Conservation (phyloP, 1,284 basidiomycete genomes). For the Ceratobasidium sp. region DNA sequence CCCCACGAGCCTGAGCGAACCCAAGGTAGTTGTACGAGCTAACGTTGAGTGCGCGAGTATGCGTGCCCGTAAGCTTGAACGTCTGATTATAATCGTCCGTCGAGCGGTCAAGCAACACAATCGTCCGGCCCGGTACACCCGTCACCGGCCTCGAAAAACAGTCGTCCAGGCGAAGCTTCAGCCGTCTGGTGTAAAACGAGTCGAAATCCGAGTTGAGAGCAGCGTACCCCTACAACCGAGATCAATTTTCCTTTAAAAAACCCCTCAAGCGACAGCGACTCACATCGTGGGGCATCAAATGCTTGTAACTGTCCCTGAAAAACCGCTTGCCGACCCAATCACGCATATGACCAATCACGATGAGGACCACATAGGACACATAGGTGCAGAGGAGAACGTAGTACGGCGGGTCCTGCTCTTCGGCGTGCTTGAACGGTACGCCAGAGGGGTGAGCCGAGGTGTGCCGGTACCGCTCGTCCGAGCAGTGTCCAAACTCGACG, state of each 20-base stretch:
- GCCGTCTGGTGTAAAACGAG: slow-evolving; percentile 97
- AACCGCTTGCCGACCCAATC: slow-evolving; percentile 96
- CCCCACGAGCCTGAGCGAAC: slow-evolving; percentile 93
- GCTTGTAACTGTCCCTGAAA: slow-evolving; percentile 77
- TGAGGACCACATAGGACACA: slow-evolving; percentile 89
- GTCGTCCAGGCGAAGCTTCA: slow-evolving; percentile 95
- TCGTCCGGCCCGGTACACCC: slow-evolving; percentile 95
- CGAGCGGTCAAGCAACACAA: slow-evolving; percentile 86
- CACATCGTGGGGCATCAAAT: slow-evolving; percentile 86
- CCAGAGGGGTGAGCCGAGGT: slow-evolving; percentile 72
- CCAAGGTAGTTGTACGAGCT: slow-evolving; percentile 99
- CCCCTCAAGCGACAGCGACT: no score
- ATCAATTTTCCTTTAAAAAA: no score
- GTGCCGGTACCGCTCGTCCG: slow-evolving; percentile 76
- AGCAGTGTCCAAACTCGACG: slow-evolving; percentile 88
- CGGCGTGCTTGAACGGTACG: slow-evolving; percentile 66
- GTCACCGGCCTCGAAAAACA: slow-evolving; percentile 96
- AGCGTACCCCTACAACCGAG: slow-evolving; percentile 96
- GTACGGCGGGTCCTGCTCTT: slow-evolving; percentile 88
- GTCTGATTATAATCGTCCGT: slow-evolving; percentile 87
- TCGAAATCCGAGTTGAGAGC: slow-evolving; percentile 98
- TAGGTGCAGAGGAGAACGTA: slow-evolving; percentile 94
- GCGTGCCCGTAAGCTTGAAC: slow-evolving; percentile 82
- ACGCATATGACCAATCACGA: slow-evolving; percentile 90
- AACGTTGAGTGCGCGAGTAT: slow-evolving; percentile 93